Conservation (phyloP, 306 rosid genomes). For the Trifolium dubium region DNA sequence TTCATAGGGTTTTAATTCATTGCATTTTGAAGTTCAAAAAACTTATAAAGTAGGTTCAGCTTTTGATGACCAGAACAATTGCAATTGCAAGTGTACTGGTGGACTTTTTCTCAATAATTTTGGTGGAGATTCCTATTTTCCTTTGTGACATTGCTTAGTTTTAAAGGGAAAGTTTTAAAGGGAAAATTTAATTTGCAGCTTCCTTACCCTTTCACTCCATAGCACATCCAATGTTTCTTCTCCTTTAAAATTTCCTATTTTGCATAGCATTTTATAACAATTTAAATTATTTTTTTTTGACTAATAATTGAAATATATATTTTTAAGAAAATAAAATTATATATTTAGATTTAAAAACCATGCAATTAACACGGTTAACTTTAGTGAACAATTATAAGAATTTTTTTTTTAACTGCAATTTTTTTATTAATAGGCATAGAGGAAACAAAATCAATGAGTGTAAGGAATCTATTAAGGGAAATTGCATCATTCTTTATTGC, state of each 20-base stretch:
- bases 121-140: constrained; percentile 49
- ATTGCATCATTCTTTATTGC: too few species aligned
- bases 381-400: too few species aligned
- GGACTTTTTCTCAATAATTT: constrained; percentile 56
- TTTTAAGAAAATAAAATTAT: too few species aligned
- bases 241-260: constrained; percentile 37
- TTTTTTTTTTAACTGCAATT: too few species aligned
- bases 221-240: constrained; percentile 28
- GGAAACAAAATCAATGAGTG: too few species aligned
- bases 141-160: constrained; percentile 43
- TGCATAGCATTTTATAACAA: background rate
- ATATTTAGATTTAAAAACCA: background rate
- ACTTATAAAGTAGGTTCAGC: constrained; percentile 43
- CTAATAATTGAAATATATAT: too few species aligned
- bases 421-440: too few species aligned
- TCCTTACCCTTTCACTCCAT: constrained; percentile 27
- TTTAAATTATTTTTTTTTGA: too few species aligned
- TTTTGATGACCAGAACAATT: constrained; percentile 44
- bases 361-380: background rate
- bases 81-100: constrained; percentile 45
- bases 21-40: constrained; percentile 37
- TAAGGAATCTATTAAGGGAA: background rate
- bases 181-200: constrained; percentile 37
- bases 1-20: constrained; percentile 35
- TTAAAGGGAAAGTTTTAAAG: constrained; percentile 41